Conservation (phyloP, 257 asterid species). For the Coffea eugenioides region DNA sequence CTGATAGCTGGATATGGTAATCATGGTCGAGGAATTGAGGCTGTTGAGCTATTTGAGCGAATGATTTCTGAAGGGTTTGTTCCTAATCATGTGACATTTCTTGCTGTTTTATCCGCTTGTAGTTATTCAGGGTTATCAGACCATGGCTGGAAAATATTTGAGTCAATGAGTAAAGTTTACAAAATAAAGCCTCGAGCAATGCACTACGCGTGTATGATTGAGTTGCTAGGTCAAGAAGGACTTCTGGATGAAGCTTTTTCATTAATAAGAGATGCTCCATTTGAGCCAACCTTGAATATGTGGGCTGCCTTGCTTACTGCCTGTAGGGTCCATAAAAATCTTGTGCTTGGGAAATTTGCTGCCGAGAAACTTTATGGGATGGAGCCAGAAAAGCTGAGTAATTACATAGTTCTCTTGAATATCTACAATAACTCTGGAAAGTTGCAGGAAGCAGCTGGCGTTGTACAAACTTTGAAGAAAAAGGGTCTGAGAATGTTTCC, state of each 20-base stretch:
- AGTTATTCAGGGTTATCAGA: conserved; percentile 73
- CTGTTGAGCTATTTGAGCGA: conserved; percentile 61
- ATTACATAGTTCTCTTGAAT: conserved; percentile 72
- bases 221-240: conserved; percentile 76
- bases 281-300: conserved; percentile 65
- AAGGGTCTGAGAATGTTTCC: conserved; percentile 69
- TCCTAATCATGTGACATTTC: conserved; percentile 81
- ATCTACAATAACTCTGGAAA: conserved; percentile 58
- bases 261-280: conserved; percentile 63
- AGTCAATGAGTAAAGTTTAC: conserved; percentile 66
- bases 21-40: conserved; percentile 74
- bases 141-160: conserved; percentile 68
- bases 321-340: conserved; percentile 70
- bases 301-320: conserved; percentile 98
- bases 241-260: conserved; percentile 77
- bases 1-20: conserved; percentile 74
- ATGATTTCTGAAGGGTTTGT: conserved; percentile 61
- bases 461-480: conserved; percentile 56
- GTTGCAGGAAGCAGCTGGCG: conserved; percentile 68
- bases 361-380: conserved; percentile 78
- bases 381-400: conserved; percentile 84
- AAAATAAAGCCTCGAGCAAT: conserved; percentile 76
- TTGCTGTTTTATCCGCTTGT: conserved; percentile 77
- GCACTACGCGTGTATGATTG: conserved; percentile 89
- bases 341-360: conserved; percentile 78